Evolutionary conservation across 1,284 basidiomycete species (phyloP), one percentile per base, ranked within the genome.

Genomic region (Xanthoconium separans): DNA sequence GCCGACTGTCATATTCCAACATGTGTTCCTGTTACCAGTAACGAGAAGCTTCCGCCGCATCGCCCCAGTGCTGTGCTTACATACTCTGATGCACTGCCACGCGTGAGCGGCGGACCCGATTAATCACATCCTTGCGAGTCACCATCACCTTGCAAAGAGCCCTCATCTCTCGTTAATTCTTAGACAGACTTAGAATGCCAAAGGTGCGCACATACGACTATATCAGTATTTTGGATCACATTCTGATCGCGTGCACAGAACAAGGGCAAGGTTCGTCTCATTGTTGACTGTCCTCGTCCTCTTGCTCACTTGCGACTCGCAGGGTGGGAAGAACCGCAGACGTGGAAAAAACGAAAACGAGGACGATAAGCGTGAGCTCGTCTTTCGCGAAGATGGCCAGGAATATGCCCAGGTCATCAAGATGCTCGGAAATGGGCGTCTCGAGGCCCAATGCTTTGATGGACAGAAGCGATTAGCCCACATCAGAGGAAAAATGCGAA

Each of bases 281-380:
- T 30, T 36, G 34, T 34, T 30, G 5, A 40, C 29, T 47, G n/a
- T 16, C 18, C 18, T 54, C 34, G 40, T 48, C 40, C 31, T 39
- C 48, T 41, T 24, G 8, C 53, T 63, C 45, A 63, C 49, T 18
- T 48, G 0, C 18, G 16, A 27, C 29, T 54, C 44, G 61, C 63
- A 99, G 93, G 96, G 97, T 73, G 97, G 97, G 61, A 99, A 99
- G 83, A 99, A 99, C 79, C 87, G 97, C 76, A 85, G 96, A 82
- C 85, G 96, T 78, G 96, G 96, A 84, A 99, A 99, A 87, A 98
- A 98, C 78, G 96, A 99, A 77, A 96, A 95, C 76, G 94, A 98
- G 60, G 91, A 91, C 62, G 94, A 98, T 78, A 99, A 98, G 82
- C 91, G 97, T 66, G 97, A 99, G 75, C 85, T 99, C 47, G 94